phyloP scores from a whole-genome alignment of 2,329 filamentous ascomycete genomes.

The Ophiocordyceps robertsii region DNA sequence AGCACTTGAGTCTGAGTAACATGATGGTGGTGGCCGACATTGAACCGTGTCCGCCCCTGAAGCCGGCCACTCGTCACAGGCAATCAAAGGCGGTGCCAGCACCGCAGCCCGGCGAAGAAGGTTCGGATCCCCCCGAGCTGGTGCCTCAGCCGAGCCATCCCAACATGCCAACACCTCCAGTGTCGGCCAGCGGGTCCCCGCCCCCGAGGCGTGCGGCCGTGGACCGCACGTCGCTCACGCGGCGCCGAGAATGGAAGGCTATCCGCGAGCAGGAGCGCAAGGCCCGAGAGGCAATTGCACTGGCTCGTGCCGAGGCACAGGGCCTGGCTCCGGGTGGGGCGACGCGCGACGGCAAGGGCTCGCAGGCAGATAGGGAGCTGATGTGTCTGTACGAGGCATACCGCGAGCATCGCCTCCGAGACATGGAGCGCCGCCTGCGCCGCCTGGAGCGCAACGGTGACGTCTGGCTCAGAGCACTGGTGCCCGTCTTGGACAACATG shows the following conservation, averaged over 20 bases:
- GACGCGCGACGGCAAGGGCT: constrained; percentile 9
- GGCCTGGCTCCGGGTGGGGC: constrained; percentile 2
- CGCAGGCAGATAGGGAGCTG: constrained; percentile 19
- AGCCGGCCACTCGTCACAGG: background rate
- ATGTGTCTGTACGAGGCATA: constrained; percentile 25
- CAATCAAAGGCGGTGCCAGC: background rate
- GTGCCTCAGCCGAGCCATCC: background rate
- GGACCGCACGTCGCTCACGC: constrained; percentile 17
- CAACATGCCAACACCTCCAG: constrained; percentile 16
- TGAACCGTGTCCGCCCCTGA: constrained; percentile 13
- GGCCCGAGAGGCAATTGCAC: constrained; percentile 4
- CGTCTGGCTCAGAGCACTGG: constrained; percentile 28
- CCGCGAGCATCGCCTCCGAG: constrained; percentile 26
- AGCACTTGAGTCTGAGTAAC: constrained; percentile 15
- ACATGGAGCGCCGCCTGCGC: constrained; percentile 33
- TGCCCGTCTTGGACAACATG: constrained; percentile 30
- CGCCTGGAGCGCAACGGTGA: constrained; percentile 33
- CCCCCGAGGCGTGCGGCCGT: constrained; percentile 8
- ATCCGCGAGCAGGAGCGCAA: constrained; percentile 14
- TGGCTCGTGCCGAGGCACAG: background rate
- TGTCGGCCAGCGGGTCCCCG: constrained; percentile 15
- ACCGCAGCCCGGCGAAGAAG: background rate
- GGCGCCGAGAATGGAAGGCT: constrained; percentile 20
- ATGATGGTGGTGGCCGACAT: constrained; percentile 27
- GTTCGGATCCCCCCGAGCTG: background rate